Base-by-base conservation (phyloP, 2,329 filamentous ascomycete genomes). In the Raffaelea ambrosiae region DNA sequence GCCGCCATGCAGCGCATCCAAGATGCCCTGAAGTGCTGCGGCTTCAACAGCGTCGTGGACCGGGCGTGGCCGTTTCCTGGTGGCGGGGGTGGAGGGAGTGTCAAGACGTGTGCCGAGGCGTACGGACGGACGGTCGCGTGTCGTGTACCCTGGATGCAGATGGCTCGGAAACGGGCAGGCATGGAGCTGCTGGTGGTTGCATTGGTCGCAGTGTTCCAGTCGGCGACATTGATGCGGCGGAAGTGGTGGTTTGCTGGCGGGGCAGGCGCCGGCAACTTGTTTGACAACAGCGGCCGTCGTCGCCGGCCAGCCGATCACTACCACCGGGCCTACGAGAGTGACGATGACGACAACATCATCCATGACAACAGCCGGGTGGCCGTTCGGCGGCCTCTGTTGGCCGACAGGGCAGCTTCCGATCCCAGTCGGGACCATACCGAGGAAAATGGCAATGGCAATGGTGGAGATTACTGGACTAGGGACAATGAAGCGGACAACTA, bases 1-100 rank as follows among this genome's bases (percentile, higher is more conserved):
- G 53, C 55, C 1, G 61, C 69, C 2, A 74, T 88, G 48, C 66
- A 71, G 39, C 61, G 64, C 2, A 82, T 88, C 44, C 84, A 88
- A 57, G 79, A 88, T 58, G 61, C 71, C 0, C 73, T 86, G 29
- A 59, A 73, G 8, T 88, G 84, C 65, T 88, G 84, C 54, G 84
- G 84, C 0, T 67, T 86, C 31, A 70, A 70, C 48, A 72, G 68
- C 4, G 59, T 77, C 23, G 62, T 59, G 26, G 82, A 88, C 57
- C 76, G 74, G 54, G 74, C 76, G 0, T 86, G 74, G 67, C 84
- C 84, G 0, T 86, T 84, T 50, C 68, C 68, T 0, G 52, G 47
- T 1, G 45, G 44, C 35, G 51, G 46, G 48, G 65, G 47, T 53
- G 41, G 45, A 10, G 44, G 44, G 62, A 29, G 26, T 29, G 26